Evolutionary conservation across 306 rosid species (phyloP), one percentile per base, ranked within the genome.

Genomic region (Leucaena leucocephala): DNA sequence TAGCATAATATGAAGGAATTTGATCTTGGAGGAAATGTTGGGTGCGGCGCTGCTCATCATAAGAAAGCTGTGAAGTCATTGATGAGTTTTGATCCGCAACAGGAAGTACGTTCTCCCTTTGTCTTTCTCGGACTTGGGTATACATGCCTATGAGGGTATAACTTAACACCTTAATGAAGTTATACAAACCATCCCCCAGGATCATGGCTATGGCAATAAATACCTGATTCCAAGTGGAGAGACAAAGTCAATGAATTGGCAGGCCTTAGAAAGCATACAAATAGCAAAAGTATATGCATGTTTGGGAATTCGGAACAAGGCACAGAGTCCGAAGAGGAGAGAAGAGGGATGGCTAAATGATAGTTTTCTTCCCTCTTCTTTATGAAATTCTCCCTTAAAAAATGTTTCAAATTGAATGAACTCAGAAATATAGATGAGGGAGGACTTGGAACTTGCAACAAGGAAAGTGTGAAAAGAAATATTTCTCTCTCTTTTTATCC

Each of bases 141-240:
- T 55, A 80, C 85, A 87, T 69, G 42, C 88, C 85, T 71, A 52
- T 42, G 34, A 84, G 72, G 67, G 88, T 84, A 45, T 77, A 84
- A 43, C 80, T 74, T 64, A 87, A 71, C 50, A 87, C 88, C 82
- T 87, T 87, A 14, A 85, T 43, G 55, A 87, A 87, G 85, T 87
- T 87, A 43, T 87, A 87, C 59, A 87, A 61, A 76, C 90, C 90
- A 76, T 87, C 90, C 80, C 90, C 88, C 27, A 87, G 64, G 57
- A 87, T 84, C 83, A 84, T 55, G 43, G 88, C 86, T 77, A 87
- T 84, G 80, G 85, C 86, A 55, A 87, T 84, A 77, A 84, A 87
- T 49, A 87, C 90, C 90, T 87, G 80, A 58, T 27, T 11, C 11
- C 68, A 82, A 57, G 57, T 71, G n/a, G 69, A 11, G 5, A 12